phyloP scores from a whole-genome alignment of 2,329 filamentous ascomycete species.

The Magnaporthiopsis rhizophila region DNA sequence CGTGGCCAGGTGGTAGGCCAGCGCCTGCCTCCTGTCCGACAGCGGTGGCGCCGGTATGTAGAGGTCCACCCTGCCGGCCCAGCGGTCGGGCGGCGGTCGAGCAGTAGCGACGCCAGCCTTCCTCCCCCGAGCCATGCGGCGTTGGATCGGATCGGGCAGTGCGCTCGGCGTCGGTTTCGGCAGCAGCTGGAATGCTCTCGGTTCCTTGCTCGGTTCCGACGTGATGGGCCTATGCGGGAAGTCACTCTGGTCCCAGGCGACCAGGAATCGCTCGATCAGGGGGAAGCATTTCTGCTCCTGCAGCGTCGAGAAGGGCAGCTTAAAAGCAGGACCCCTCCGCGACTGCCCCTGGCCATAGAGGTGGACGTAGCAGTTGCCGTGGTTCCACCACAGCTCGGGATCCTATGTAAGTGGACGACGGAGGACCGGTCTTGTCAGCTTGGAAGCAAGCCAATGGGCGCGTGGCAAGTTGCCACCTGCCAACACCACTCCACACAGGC shows the following conservation, averaged over 20 bases:
- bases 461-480: neutral
- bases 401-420: constrained; percentile 43
- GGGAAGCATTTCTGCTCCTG: constrained; percentile 50
- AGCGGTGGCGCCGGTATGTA: constrained; percentile 60
- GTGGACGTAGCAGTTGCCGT: constrained; percentile 64
- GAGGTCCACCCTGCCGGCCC: constrained; percentile 40
- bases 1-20: constrained; percentile 58
- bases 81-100: neutral
- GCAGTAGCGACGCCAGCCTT: neutral
- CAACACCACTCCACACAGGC: neutral
- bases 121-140: constrained; percentile 10
- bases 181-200: constrained; percentile 14
- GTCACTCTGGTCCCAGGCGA: constrained; percentile 18
- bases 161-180: constrained; percentile 12
- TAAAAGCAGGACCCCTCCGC: constrained; percentile 58
- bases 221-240: constrained; percentile 13
- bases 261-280: constrained; percentile 47
- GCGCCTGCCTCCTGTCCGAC: constrained; percentile 43
- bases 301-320: constrained; percentile 50
- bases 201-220: constrained; percentile 5
- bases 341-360: constrained; percentile 60
- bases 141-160: constrained; percentile 17
- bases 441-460: neutral
- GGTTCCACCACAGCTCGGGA: constrained; percentile 58
- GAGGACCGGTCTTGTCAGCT: neutral